Conservation (phyloP, 2,329 filamentous ascomycete species). For the Coleophoma cylindrospora region DNA sequence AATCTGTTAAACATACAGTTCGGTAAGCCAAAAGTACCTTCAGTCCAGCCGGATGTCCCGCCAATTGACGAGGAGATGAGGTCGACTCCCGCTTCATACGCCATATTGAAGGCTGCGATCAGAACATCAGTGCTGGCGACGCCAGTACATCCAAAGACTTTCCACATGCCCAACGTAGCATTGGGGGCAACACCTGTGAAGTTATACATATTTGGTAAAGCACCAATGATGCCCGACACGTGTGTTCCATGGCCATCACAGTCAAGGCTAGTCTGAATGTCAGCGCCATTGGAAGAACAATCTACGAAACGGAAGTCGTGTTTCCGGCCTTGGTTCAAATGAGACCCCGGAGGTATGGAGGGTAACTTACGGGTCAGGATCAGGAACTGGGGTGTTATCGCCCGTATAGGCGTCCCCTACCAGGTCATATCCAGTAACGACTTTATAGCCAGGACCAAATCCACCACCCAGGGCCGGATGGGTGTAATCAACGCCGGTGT, state of each 20-base stretch:
- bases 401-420: conserved; percentile 35
- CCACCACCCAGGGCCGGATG: conserved; percentile 61
- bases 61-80: conserved; percentile 1
- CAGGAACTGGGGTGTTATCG: neutral
- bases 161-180: conserved; percentile 50
- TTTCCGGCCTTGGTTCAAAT: no score
- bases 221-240: conserved; percentile 58
- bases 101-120: conserved; percentile 53
- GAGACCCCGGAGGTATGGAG: no score
- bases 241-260: conserved; percentile 47
- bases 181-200: conserved; percentile 53
- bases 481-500: conserved; percentile 48
- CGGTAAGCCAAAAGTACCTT: neutral
- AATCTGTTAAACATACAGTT: neutral
- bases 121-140: conserved; percentile 48
- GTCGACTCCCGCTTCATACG: conserved; percentile 53
- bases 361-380: neutral
- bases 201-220: conserved; percentile 45
- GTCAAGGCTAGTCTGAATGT: neutral
- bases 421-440: conserved; percentile 51
- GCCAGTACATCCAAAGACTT: conserved; percentile 51
- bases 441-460: conserved; percentile 54
- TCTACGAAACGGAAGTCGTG: no score
- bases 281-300: no score
- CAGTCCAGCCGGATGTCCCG: neutral